Conservation (phyloP, 2,329 filamentous ascomycete species). For the Aspergillus brasiliensis region DNA sequence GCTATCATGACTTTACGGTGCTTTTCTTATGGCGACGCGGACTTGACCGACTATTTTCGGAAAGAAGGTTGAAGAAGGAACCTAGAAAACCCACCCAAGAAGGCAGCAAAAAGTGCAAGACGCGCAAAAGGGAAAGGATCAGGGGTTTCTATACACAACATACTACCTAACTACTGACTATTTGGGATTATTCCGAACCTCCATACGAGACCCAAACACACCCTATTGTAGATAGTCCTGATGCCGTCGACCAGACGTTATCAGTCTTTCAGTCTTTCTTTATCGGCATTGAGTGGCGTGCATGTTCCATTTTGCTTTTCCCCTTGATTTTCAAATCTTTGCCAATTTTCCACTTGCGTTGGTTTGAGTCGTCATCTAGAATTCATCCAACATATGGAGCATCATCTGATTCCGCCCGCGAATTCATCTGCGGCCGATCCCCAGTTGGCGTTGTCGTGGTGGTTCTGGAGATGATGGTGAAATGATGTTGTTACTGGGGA, state of each 20-base stretch:
- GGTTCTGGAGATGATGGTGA: conserved; percentile 3
- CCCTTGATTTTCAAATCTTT: neutral
- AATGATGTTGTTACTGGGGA: conserved; percentile 10
- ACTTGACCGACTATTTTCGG: conserved; percentile 4
- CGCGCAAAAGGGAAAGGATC: neutral
- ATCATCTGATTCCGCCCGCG: neutral
- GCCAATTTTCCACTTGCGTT: neutral
- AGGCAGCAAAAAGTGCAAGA: neutral
- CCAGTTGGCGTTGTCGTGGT: neutral
- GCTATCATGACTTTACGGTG: neutral
- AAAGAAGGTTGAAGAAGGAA: conserved; percentile 15
- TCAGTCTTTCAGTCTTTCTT: neutral
- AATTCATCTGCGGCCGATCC: neutral
- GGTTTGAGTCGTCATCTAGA: neutral
- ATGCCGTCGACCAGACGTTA: neutral
- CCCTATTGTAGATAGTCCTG: neutral
- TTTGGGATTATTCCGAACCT: neutral
- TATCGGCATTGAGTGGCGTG: neutral
- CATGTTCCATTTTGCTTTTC: neutral
- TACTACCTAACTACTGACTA: neutral
- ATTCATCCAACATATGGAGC: neutral
- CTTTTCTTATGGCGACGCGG: neutral
- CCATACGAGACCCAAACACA: neutral
- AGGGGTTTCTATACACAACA: neutral
- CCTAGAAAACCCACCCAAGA: neutral